These are phyloP conservation scores for Trypanosoma vivax DNA, from an alignment of 208 protist genomes.

Conservation along the genomic window DNA sequence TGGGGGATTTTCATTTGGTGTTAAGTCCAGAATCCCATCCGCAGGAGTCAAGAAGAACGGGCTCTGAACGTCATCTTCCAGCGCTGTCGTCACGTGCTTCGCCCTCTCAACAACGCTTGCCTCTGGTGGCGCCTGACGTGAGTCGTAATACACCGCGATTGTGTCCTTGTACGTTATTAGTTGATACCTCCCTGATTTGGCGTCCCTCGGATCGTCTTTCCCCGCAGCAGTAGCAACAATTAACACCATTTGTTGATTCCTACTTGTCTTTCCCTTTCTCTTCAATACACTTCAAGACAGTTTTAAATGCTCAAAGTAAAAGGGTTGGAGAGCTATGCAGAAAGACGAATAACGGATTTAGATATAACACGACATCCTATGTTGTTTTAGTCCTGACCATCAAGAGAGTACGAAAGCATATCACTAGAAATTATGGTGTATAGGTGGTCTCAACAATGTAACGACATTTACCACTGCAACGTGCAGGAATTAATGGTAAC, in stretches of 20 bases:
- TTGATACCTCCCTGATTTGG: constrained; percentile 16
- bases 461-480: too few relatives aligned
- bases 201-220: neutral
- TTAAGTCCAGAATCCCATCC: constrained; percentile 45
- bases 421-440: too few relatives aligned
- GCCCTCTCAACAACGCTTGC: constrained; percentile 3
- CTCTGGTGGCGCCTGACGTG: constrained; percentile 6
- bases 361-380: too few relatives aligned
- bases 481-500: too few relatives aligned
- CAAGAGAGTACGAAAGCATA: too few relatives aligned
- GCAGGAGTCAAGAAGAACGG: constrained; percentile 66
- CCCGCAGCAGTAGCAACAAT: constrained; percentile 12
- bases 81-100: constrained; percentile 1
- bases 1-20: constrained; percentile 20
- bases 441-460: too few relatives aligned
- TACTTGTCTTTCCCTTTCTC: neutral
- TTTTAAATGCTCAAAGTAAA: neutral
- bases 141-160: constrained; percentile 21
- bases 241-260: constrained; percentile 16
- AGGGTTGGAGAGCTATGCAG: neutral
- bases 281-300: neutral
- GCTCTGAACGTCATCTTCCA: neutral
- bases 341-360: neutral
- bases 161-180: constrained; percentile 3
- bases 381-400: too few relatives aligned